A percentile compares a stretch with the other conserved stretches of the same genome.
phyloP scores from a whole-genome alignment of 23 red algal species.

The Agarophyton chilense region DNA sequence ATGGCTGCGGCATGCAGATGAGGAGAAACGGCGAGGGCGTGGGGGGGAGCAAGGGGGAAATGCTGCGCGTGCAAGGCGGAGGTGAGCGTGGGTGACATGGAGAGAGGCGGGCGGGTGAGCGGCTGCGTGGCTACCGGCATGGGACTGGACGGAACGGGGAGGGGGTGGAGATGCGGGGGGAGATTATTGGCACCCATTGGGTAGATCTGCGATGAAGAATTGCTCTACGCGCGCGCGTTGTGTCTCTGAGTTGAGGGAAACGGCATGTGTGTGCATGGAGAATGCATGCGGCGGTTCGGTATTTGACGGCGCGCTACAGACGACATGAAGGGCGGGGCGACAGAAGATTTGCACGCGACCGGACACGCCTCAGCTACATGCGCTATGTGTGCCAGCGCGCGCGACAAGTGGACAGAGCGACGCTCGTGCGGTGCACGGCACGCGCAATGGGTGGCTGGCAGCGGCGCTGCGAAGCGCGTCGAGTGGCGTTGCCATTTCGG shows the following conservation, averaged over 20 bases:
- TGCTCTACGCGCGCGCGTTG: no score
- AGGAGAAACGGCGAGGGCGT: not conserved
- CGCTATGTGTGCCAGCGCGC: not conserved
- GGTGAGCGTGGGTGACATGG: not conserved
- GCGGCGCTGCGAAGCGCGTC: not conserved
- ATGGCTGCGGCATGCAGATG: slow-evolving; percentile 29
- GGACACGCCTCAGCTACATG: no score
- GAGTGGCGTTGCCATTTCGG: not conserved
- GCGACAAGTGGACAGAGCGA: not conserved
- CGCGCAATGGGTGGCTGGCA: not conserved
- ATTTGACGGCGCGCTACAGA: no score
- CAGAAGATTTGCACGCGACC: no score
- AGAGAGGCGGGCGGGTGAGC: not conserved
- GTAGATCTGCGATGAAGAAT: not conserved
- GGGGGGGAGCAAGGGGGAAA: not conserved
- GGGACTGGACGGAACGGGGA: not conserved
- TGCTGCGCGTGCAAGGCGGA: slow-evolving; percentile 13
- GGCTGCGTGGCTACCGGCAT: not conserved
- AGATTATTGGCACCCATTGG: slow-evolving; percentile 8
- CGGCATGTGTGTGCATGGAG: no score
- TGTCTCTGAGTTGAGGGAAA: no score
- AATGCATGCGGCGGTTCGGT: not conserved
- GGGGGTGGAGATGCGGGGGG: slow-evolving; percentile 5
- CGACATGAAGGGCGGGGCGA: no score
- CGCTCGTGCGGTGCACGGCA: not conserved